phyloP scores from a whole-genome alignment of 371 early-diverging fungal species.

The Mucor lusitanicus region DNA sequence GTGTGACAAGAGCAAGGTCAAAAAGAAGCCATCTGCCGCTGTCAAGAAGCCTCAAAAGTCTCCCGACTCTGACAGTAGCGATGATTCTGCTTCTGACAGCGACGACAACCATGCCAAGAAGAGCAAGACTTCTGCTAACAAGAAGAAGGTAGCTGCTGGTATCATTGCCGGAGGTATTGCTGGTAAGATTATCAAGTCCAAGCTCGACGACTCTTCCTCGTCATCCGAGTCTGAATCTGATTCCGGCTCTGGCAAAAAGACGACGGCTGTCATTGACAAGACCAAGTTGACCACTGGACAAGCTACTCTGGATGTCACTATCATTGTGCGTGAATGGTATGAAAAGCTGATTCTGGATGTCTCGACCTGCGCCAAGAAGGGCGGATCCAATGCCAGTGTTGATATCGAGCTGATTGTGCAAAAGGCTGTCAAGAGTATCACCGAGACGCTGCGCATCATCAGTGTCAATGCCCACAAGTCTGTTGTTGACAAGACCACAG shows the following conservation, averaged over 20 bases:
- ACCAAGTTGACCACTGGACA: slow-evolving; percentile 10
- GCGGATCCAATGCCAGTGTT: slow-evolving; percentile 25
- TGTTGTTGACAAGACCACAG: slow-evolving; percentile 13
- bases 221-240: slow-evolving; percentile 4
- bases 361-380: slow-evolving; percentile 31
- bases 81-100: background rate
- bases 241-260: background rate
- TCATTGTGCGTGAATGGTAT: slow-evolving; percentile 36
- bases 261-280: slow-evolving; percentile 4
- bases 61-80: slow-evolving; percentile 5
- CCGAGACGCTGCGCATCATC: slow-evolving; percentile 19
- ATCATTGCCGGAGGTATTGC: background rate
- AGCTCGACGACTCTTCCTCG: background rate
- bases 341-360: slow-evolving; percentile 30
- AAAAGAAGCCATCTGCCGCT: background rate
- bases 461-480: slow-evolving; percentile 20
- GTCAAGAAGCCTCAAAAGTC: slow-evolving; percentile 6
- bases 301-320: slow-evolving; percentile 22
- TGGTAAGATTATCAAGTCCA: slow-evolving; percentile 4
- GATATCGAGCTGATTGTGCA: slow-evolving; percentile 38
- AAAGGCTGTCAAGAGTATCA: slow-evolving; percentile 22
- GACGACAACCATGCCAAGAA: background rate
- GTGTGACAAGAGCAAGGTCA: background rate
- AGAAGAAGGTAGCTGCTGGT: slow-evolving; percentile 9
- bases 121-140: slow-evolving; percentile 5